Conservation (phyloP, 331 rosid species). For the Prunus yedoensis region DNA sequence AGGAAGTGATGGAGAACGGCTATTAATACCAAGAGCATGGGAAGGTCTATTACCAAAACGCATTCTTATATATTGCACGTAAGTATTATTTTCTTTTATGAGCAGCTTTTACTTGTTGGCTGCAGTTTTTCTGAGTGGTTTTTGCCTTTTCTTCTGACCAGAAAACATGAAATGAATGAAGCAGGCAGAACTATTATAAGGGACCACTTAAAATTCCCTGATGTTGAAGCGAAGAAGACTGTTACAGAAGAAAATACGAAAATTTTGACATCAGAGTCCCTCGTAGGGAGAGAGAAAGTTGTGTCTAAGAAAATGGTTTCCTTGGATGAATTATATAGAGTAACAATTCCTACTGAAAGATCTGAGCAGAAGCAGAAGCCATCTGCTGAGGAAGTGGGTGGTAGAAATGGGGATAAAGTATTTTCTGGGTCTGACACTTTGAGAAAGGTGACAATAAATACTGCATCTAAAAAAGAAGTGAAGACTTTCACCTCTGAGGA, state of each 20-base stretch:
- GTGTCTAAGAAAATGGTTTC: slow-evolving; percentile 28
- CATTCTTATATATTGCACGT: slow-evolving; percentile 85
- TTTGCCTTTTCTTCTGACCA: slow-evolving; percentile 33
- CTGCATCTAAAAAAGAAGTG: slow-evolving; percentile 20
- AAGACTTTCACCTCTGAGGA: slow-evolving; percentile 25
- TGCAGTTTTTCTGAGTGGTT: slow-evolving; percentile 22
- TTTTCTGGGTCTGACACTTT: slow-evolving; percentile 32
- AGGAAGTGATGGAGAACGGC: slow-evolving; percentile 22
- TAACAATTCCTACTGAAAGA: slow-evolving; percentile 24
- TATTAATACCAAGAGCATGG: slow-evolving; percentile 66
- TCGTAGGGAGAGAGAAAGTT: slow-evolving; percentile 31
- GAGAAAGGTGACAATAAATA: slow-evolving; percentile 36
- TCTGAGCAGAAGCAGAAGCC: slow-evolving; percentile 30
- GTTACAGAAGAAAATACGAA: slow-evolving; percentile 32
- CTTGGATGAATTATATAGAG: slow-evolving; percentile 23
- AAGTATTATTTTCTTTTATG: slow-evolving; percentile 37
- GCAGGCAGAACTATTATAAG: slow-evolving; percentile 57
- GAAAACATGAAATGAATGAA: slow-evolving; percentile 65
- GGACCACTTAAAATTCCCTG: slow-evolving; percentile 66
- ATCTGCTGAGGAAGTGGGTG: slow-evolving; percentile 25
- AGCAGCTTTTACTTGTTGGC: slow-evolving; percentile 21
- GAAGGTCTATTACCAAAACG: slow-evolving; percentile 69
- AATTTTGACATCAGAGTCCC: slow-evolving; percentile 17
- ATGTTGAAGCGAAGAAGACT: slow-evolving; percentile 31
- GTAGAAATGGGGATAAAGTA: slow-evolving; percentile 23